Conservation (phyloP, 2,329 filamentous ascomycete species). For the Chaetomiaceae sp. region DNA sequence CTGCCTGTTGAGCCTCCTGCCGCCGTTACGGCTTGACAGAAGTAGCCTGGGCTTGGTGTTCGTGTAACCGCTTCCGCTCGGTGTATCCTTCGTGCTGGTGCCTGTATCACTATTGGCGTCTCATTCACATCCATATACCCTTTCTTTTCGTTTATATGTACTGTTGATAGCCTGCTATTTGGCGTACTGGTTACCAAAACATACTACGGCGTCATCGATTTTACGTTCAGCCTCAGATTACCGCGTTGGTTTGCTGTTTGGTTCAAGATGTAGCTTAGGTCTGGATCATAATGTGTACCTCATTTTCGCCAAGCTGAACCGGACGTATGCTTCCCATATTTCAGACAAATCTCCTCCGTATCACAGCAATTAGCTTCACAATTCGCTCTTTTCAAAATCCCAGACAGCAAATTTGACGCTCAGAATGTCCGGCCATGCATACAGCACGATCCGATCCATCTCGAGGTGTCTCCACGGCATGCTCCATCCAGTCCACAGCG, state of each 20-base stretch:
- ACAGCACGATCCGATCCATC: background rate
- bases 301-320: too few relatives aligned
- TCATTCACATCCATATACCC: slow-evolving; percentile 8
- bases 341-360: too few relatives aligned
- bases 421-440: too few relatives aligned
- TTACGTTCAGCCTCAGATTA: too few relatives aligned
- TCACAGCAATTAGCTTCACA: too few relatives aligned
- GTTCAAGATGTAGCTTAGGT: background rate
- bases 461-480: background rate
- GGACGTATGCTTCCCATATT: too few relatives aligned
- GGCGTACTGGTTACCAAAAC: background rate
- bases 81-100: slow-evolving; percentile 11
- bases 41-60: background rate
- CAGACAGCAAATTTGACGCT: too few relatives aligned
- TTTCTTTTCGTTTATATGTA: slow-evolving; percentile 2
- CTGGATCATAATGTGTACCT: background rate
- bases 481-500: background rate
- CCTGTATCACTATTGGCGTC: slow-evolving; percentile 11
- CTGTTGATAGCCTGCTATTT: background rate
- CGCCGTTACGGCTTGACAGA: slow-evolving; percentile 11
- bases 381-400: too few relatives aligned
- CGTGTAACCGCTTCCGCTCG: background rate
- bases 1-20: slow-evolving; percentile 27
- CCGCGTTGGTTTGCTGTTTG: too few relatives aligned
- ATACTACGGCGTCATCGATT: slow-evolving; percentile 17